These are phyloP conservation scores for Pilatotrama ljubarskyi DNA, from an alignment of 768 basidiomycete genomes.

Conservation along the genomic window DNA sequence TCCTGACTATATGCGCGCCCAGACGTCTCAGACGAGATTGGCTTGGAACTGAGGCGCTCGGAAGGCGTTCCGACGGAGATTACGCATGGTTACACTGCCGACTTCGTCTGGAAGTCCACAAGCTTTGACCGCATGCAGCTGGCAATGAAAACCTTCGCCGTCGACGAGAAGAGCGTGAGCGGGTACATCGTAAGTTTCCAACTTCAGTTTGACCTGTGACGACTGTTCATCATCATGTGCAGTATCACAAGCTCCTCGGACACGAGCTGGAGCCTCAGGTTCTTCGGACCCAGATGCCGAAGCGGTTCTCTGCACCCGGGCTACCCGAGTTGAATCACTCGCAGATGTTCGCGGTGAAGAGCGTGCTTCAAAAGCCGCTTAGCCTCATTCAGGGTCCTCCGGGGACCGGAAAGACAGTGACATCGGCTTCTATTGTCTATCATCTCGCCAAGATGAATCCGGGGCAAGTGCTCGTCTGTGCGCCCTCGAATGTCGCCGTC, in stretches of 20 bases:
- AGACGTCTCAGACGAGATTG: constrained; percentile 99
- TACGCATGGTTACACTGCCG: constrained; percentile 94
- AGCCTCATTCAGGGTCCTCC: constrained; percentile 98
- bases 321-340: constrained; percentile 99
- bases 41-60: constrained; percentile 82
- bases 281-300: constrained; percentile 90
- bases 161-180: constrained; percentile 98
- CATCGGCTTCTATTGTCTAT: constrained; percentile 97
- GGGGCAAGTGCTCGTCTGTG: constrained; percentile 97
- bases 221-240: not conserved
- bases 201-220: not conserved
- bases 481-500: constrained; percentile 98
- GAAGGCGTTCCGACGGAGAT: constrained; percentile 94
- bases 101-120: constrained; percentile 99
- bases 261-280: constrained; percentile 97
- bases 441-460: constrained; percentile 99
- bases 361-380: constrained; percentile 95
- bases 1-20: constrained; percentile 6
- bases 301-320: constrained; percentile 95
- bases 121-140: constrained; percentile 99
- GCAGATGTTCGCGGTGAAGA: constrained; percentile 99
- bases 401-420: constrained; percentile 98
- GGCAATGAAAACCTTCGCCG: constrained; percentile 99
- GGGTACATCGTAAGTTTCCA: constrained; percentile 68
- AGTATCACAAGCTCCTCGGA: constrained; percentile 98